A percentile compares a stretch with the other conserved stretches of the same genome.
Evolutionary conservation across 208 protist genomes (phyloP).

Genomic region (Leptomonas pyrrhocoris): DNA sequence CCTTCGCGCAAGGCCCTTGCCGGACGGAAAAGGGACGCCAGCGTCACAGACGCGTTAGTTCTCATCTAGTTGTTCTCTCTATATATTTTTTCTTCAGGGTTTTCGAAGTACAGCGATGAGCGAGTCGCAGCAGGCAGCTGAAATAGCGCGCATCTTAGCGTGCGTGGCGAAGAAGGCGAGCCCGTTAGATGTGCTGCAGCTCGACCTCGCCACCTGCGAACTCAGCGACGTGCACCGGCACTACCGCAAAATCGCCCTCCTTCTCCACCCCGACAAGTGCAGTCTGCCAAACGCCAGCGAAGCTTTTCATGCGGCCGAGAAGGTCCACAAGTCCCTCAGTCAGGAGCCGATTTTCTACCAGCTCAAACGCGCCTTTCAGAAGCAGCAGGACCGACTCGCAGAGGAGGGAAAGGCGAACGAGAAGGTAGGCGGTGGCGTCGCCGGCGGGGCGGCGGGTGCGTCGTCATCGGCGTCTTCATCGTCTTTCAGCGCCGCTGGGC

Average conservation of each 20-base stretch:
- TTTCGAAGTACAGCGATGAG: constrained; percentile 19
- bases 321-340: constrained; percentile 79
- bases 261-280: constrained; percentile 92
- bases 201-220: constrained; percentile 68
- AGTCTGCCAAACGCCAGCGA: constrained; percentile 66
- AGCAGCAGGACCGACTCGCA: constrained; percentile 50
- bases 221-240: constrained; percentile 66
- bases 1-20: too few species aligned
- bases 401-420: constrained; percentile 35
- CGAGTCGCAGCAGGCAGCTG: constrained; percentile 51
- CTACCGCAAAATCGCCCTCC: constrained; percentile 79
- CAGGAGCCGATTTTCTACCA: constrained; percentile 69
- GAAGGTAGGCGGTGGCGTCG: neutral
- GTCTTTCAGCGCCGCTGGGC: neutral
- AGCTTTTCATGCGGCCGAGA: constrained; percentile 85
- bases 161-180: constrained; percentile 44
- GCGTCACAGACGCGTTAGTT: neutral
- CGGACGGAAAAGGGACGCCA: neutral
- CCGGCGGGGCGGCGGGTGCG: neutral
- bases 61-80: constrained; percentile 1
- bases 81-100: constrained; percentile 1
- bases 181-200: constrained; percentile 66
- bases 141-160: constrained; percentile 70
- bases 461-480: constrained; percentile 13
- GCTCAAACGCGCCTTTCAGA: constrained; percentile 70